Base-by-base conservation (phyloP, 1,284 basidiomycete species). In the Austroboletus olivaceoglutinosus region DNA sequence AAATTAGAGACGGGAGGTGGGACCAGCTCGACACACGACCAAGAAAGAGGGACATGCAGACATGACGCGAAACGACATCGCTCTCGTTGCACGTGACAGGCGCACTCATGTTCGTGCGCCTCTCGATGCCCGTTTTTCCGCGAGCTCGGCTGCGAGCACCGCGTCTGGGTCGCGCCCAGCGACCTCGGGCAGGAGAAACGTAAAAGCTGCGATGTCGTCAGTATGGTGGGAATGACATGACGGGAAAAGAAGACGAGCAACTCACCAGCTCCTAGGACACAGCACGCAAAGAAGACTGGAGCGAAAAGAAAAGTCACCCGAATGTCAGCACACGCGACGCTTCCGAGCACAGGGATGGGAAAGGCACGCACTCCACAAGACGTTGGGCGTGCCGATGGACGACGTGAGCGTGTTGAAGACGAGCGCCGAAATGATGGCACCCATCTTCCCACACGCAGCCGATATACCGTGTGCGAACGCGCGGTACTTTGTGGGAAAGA, bases 401-500 rank as follows among this genome's bases (percentile, higher is more conserved):
- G 81, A 71, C 47, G 77, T 81, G 38, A 91, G 73, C 15, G 78
- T 75, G 62, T 89, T 89, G 74, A 93, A 92, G 10, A 78, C 89
- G 56, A 92, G 81, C 43, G 89, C 85, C 33, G 88, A 86, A 54
- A 93, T 76, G 72, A 93, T 92, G 7, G 91, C 91, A 38, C 91
- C 91, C 4, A 76, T 74, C 70, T 93, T 93, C 33, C 89, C 89
- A 13, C 76, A 76, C 0, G 89, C 90, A 19, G 91, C 91, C 2
- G 83, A 86, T 50, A 91, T 78, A 52, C 91, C 91, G 69, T 93
- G 91, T 7, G 87, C 89, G 48, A 83, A 85, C 7, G 86, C 87
- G 47, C 85, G 77, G 73, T 86, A 91, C 30, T 87, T 78, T 2
- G 92, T 93, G 2, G 92, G 91, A 82, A 93, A 94, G n/a, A 86